These are phyloP conservation scores for Hortiboletus campestris DNA, from an alignment of 768 basidiomycete genomes.

Conservation along the genomic window DNA sequence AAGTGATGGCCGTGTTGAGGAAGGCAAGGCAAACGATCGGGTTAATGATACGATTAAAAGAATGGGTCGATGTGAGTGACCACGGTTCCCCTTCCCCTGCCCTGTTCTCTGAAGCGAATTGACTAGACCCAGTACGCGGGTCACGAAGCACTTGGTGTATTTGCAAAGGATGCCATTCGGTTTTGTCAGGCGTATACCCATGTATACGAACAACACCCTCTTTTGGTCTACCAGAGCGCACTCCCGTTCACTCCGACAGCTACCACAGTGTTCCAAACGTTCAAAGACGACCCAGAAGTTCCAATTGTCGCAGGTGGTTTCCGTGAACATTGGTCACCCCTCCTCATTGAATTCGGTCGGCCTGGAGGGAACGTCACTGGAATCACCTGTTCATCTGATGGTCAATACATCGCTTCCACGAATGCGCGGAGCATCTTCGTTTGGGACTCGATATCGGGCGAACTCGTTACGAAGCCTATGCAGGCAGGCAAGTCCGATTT, in stretches of 20 bases:
- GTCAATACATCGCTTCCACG: conserved; percentile 29
- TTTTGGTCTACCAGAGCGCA: conserved; percentile 31
- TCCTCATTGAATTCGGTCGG: conserved; percentile 29
- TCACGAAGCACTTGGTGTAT: conserved; percentile 17
- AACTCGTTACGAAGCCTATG: conserved; percentile 22
- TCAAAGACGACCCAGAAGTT: conserved; percentile 24
- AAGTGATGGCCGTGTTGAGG: conserved; percentile 30
- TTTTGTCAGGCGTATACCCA: conserved; percentile 32
- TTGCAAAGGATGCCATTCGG: conserved; percentile 28
- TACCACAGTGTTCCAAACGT: conserved; percentile 23
- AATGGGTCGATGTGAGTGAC: conserved; percentile 26
- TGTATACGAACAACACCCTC: conserved; percentile 33
- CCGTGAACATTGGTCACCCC: conserved; percentile 31
- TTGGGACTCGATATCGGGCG: conserved; percentile 31
- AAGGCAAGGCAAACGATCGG: conserved; percentile 34
- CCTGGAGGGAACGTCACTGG: conserved; percentile 14
- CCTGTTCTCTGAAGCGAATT: neutral
- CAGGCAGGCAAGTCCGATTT: conserved; percentile 10
- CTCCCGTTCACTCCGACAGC: conserved; percentile 32
- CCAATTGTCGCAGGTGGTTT: conserved; percentile 29
- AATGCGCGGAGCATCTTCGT: conserved; percentile 17
- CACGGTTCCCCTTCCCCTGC: neutral
- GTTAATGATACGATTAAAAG: conserved; percentile 23
- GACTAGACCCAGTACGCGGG: conserved; percentile 11
- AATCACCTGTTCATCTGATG: conserved; percentile 28